Conservation (phyloP, 305 asterid genomes). For the Coffea humblotiana region DNA sequence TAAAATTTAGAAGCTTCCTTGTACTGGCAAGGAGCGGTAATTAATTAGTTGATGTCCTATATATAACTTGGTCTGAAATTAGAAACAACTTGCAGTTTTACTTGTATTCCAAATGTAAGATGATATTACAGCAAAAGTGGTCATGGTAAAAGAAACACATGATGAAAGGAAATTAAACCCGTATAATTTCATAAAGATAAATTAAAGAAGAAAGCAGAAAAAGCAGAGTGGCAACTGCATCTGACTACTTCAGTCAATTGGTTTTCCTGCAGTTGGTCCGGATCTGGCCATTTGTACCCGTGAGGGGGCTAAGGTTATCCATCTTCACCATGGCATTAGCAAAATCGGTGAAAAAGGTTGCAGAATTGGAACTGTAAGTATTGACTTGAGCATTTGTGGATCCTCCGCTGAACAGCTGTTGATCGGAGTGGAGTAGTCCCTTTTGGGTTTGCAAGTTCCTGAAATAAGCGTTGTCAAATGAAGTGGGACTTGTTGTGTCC, state of each 20-base stretch:
- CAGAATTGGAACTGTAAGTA: constrained; percentile 38
- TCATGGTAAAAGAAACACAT: no score
- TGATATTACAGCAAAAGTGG: no score
- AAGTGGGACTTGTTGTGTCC: constrained; percentile 39
- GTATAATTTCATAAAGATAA: no score
- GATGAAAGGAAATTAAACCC: no score
- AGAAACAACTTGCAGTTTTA: no score
- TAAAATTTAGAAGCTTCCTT: no score
- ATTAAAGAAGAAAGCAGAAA: no score
- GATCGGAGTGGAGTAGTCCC: constrained; percentile 74
- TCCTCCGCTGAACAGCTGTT: constrained; percentile 57
- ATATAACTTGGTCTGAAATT: no score
- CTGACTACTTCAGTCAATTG: constrained; percentile 22
- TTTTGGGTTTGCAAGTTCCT: constrained; percentile 30
- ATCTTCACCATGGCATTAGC: constrained; percentile 66
- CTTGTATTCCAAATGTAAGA: no score
- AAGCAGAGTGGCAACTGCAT: not conserved
- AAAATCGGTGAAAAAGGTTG: constrained; percentile 56
- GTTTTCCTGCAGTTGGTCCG: constrained; percentile 48
- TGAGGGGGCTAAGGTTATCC: constrained; percentile 69
- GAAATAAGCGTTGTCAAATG: constrained; percentile 57
- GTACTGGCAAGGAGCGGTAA: no score
- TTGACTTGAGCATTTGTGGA: constrained; percentile 57
- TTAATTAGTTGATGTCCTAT: no score
- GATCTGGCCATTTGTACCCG: constrained; percentile 65